Conservation (phyloP, 2,329 filamentous ascomycete species). For the Coniochaeta hoffmannii region DNA sequence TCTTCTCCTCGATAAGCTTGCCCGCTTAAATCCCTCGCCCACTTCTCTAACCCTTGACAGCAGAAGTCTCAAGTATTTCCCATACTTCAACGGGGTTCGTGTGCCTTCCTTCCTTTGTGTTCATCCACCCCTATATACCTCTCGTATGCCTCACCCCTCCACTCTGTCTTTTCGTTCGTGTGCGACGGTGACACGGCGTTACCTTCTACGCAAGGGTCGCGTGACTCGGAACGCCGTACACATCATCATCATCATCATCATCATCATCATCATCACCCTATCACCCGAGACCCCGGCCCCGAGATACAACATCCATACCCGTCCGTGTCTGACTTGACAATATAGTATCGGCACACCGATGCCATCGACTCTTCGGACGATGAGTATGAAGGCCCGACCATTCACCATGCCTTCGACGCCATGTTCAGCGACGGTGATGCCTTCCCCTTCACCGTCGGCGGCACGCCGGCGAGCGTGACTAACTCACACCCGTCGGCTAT, state of each 20-base stretch:
- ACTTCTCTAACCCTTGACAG: slow-evolving; percentile 11
- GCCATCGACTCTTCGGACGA: slow-evolving; percentile 50
- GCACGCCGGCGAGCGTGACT: slow-evolving; percentile 32
- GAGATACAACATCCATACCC: slow-evolving; percentile 1
- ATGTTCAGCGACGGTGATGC: slow-evolving; percentile 50
- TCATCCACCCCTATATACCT: background rate
- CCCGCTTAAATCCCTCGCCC: slow-evolving; percentile 12
- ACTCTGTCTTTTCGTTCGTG: background rate
- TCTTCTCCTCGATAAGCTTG: slow-evolving; percentile 3
- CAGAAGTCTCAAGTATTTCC: slow-evolving; percentile 42
- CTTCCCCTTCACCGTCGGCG: slow-evolving; percentile 50
- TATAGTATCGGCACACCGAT: slow-evolving; percentile 41
- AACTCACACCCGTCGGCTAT: slow-evolving; percentile 45
- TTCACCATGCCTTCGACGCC: slow-evolving; percentile 51
- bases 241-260: too few relatives aligned
- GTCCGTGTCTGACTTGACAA: background rate
- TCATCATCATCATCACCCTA: background rate
- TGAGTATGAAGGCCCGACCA: slow-evolving; percentile 42
- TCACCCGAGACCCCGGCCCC: background rate
- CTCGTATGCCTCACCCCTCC: background rate
- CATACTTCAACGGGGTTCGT: slow-evolving; percentile 42
- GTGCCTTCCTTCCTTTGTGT: background rate
- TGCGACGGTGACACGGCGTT: background rate
- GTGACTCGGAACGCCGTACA: background rate
- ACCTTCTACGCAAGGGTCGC: background rate